Evolutionary conservation across 2,329 filamentous ascomycete genomes (phyloP), one percentile per base, ranked within the genome.

Genomic region (Exserohilum rostratum): DNA sequence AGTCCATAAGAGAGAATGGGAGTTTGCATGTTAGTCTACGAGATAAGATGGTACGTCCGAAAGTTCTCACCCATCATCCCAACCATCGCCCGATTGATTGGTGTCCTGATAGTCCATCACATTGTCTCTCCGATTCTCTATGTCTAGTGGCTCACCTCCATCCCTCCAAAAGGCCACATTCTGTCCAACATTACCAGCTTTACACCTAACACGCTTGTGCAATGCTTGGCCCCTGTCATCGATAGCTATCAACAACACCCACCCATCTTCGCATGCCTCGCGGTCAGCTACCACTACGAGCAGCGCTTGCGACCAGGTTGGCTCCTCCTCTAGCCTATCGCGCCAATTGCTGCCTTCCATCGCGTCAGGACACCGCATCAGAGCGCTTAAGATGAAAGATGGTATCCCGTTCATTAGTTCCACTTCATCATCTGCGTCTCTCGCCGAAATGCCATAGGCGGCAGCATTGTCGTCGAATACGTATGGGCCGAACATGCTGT

Each of bases 381-480:
- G 48, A 31, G 48, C 40, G 40, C 10, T 27, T 11, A 39, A 20
- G 13, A 51, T 27, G 18, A 51, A 51, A 12, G 48, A 39, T 2
- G 48, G 48, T 25, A 45, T 18, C 3, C n/a, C 38, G 2, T 43
- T 38, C 40, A 51, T 51, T 6, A 51, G 40, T 22, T 45, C 48
- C 25, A 51, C 25, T 30, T 51, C 48, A 51, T 45, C 40, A 6
- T 51, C 48, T 37, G 48, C 33, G 22, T 51, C 48, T 12, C 48
- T 33, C 39, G 48, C 27, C 6, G 1, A 13, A 9, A 51, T 40
- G 3, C 33, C 27, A 17, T 46, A 51, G 5, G 47, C 39, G 10
- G 34, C 15, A 40, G 7, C 20, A 27, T 52, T 7, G 3, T 52
- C 27, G 6, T 30, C 15, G 27, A 52, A 52, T 5, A 52, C 3